Evolutionary conservation across 495 filamentous ascomycete genomes (phyloP).

Genomic region (Aspergillus sparsus): DNA sequence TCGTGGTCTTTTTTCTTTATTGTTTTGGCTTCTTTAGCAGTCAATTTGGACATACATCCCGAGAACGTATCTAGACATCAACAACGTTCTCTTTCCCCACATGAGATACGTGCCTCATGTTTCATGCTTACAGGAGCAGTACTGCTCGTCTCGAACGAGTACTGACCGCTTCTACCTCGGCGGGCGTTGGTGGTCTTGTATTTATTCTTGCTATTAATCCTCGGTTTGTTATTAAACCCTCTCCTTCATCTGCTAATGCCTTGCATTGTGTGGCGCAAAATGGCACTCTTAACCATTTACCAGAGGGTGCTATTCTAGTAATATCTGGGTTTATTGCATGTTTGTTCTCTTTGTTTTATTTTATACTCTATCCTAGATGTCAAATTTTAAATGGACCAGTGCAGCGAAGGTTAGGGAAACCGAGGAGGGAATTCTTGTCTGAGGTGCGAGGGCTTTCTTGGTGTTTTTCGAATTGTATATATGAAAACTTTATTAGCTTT

Average conservation of each 20-base stretch:
- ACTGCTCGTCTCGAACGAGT: conserved; percentile 7
- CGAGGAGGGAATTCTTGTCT: not conserved
- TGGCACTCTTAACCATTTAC: conserved; percentile 2
- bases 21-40: not conserved
- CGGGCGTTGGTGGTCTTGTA: conserved; percentile 36
- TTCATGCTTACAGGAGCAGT: conserved; percentile 27
- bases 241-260: conserved; percentile 4
- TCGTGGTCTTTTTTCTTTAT: not conserved
- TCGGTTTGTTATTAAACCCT: not conserved
- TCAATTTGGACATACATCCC: not conserved
- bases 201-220: conserved; percentile 13
- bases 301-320: conserved; percentile 26
- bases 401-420: not conserved
- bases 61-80: not conserved
- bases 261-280: conserved; percentile 12
- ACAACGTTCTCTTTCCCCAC: conserved; percentile 14
- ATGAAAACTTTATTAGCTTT: conserved; percentile 15
- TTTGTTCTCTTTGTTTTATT: conserved; percentile 18
- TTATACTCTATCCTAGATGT: not conserved
- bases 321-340: conserved; percentile 11
- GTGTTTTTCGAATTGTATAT: conserved; percentile 25
- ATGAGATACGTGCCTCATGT: conserved; percentile 41
- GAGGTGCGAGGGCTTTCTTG: not conserved
- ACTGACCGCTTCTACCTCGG: conserved; percentile 22
- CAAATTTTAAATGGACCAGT: conserved; percentile 4